Conservation (phyloP, 176 grass and related monocot genomes). For the Tuctoria greenei region DNA sequence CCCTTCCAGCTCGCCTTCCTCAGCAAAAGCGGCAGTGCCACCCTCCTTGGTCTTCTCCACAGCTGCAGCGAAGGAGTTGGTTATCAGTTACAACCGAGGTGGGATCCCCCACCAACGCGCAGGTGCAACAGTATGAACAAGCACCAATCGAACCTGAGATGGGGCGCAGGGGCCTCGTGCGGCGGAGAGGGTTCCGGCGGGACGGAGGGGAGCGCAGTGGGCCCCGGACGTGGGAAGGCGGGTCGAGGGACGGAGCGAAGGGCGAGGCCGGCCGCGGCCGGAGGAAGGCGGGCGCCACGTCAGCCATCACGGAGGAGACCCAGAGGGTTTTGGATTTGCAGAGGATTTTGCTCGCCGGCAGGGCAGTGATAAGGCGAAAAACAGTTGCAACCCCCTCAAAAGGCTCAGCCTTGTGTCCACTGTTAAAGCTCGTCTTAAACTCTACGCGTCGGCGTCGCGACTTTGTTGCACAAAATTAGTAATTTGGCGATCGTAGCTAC, state of each 20-base stretch:
- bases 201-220: not conserved
- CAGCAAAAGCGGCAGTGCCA: not conserved
- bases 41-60: slow-evolving; percentile 31
- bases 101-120: not conserved
- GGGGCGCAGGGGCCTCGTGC: slow-evolving; percentile 9
- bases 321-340: slow-evolving; percentile 2
- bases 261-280: not conserved
- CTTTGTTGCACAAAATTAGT: not conserved
- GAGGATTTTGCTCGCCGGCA: slow-evolving; percentile 6
- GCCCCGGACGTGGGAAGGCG: not conserved
- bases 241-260: not conserved
- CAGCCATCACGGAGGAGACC: slow-evolving; percentile 22
- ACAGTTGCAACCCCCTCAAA: not conserved
- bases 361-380: not conserved
- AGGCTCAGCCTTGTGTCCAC: not conserved
- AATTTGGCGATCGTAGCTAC: no score
- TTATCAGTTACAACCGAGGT: not conserved
- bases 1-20: slow-evolving; percentile 32
- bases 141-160: slow-evolving; percentile 43
- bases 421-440: not conserved
- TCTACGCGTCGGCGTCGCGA: no score
- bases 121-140: not conserved
- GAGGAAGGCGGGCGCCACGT: slow-evolving; percentile 9
- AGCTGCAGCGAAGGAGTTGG: slow-evolving; percentile 22
- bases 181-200: not conserved